Evolutionary conservation across 1,284 basidiomycete species (phyloP).

Genomic region (Blastosporella zonata): DNA sequence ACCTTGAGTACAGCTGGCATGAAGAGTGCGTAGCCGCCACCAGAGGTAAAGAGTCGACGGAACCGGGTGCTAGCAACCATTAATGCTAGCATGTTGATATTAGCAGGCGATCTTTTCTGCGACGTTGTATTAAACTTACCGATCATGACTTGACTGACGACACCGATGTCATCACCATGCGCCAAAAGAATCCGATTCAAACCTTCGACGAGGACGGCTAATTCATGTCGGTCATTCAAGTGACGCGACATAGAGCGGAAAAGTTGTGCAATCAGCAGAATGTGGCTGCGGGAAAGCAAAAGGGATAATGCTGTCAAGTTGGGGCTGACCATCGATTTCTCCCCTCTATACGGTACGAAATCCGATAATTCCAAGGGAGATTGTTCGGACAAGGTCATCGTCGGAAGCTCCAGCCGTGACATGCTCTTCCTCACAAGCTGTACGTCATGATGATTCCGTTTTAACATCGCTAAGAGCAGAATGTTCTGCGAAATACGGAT

Average conservation of each 20-base stretch:
- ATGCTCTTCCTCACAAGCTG: constrained; percentile 70
- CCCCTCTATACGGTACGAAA: constrained; percentile 33
- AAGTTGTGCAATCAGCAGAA: constrained; percentile 67
- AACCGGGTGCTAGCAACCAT: constrained; percentile 80
- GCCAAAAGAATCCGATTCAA: constrained; percentile 62
- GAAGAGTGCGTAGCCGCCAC: constrained; percentile 69
- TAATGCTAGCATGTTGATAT: constrained; percentile 35
- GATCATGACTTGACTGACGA: constrained; percentile 69
- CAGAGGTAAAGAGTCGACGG: constrained; percentile 68
- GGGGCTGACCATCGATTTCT: constrained; percentile 6
- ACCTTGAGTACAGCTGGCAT: constrained; percentile 68
- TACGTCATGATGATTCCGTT: constrained; percentile 68
- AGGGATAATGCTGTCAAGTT: constrained; percentile 42
- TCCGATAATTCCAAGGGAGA: constrained; percentile 42
- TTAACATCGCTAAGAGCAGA: constrained; percentile 63
- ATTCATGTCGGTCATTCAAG: constrained; percentile 71
- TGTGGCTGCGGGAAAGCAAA: constrained; percentile 65
- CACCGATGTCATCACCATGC: constrained; percentile 70
- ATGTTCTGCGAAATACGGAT: constrained; percentile 73
- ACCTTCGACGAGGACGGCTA: constrained; percentile 67
- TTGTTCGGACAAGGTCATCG: constrained; percentile 30
- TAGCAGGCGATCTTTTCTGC: neutral
- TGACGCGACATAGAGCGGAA: constrained; percentile 76
- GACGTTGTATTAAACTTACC: constrained; percentile 40
- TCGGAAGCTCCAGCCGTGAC: constrained; percentile 58